Percentiles rank a stretch among this genome's conserved stretches.
Evolutionary conservation across 2,329 filamentous ascomycete genomes (phyloP).

Genomic region (Nemania serpens): DNA sequence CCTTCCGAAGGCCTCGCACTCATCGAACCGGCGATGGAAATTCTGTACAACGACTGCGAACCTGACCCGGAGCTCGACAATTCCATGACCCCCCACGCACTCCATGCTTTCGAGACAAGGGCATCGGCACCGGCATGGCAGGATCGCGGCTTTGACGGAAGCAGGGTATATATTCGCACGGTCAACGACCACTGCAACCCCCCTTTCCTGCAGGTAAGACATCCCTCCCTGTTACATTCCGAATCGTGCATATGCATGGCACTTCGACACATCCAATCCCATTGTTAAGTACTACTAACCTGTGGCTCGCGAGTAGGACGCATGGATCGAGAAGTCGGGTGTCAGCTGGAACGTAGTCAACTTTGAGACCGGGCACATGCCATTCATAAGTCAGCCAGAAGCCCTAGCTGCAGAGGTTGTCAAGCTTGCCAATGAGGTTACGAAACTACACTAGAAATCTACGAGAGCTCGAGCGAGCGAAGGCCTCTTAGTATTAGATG

Average conservation of each 20-base stretch:
- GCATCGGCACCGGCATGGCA: constrained; percentile 30
- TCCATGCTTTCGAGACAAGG: constrained; percentile 26
- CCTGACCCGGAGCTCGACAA: constrained; percentile 20
- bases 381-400: constrained; percentile 35
- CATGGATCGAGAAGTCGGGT: constrained; percentile 32
- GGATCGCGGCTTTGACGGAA: constrained; percentile 28
- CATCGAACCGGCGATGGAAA: constrained; percentile 32
- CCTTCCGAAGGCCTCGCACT: constrained; percentile 26
- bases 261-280: neutral
- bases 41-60: constrained; percentile 34
- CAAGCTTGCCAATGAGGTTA: constrained; percentile 20
- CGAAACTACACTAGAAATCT: neutral
- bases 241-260: too few species aligned
- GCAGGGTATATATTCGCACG: constrained; percentile 31
- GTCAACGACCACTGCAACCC: constrained; percentile 33
- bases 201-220: constrained; percentile 19
- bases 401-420: constrained; percentile 27
- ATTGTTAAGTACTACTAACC: neutral
- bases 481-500: too few species aligned
- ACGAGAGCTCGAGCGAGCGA: too few species aligned
- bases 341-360: constrained; percentile 36
- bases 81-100: constrained; percentile 27
- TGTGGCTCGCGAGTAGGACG: constrained; percentile 4
- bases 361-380: constrained; percentile 36
- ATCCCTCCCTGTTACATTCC: neutral